Base-by-base conservation (phyloP, 2,329 filamentous ascomycete genomes). In the Malbranchea zuffiana region DNA sequence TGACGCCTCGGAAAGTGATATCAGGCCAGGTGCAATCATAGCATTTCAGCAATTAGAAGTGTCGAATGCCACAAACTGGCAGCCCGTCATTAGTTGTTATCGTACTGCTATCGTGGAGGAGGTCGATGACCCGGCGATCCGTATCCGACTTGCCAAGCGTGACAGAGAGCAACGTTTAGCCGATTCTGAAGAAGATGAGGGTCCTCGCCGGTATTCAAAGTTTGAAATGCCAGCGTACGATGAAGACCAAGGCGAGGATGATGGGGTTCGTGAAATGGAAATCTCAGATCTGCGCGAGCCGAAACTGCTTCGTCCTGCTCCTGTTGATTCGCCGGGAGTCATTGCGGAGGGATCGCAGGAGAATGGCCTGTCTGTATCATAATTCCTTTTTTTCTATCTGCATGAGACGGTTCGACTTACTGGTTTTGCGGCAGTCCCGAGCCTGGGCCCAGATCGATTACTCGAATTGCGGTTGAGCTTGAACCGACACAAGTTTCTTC, bases 181-280 rank as follows among this genome's bases (percentile, higher is more conserved):
- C 44, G 78, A 72, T 49, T 77, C 76, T 45, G 77, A 88, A 47
- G 68, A 75, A 7, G 60, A 71, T 25, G 78, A 80, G 0, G 85
- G 84, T 0, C 67, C 80, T 43, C 71, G 84, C 6, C 59, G 84
- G 6, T 93, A 88, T 48, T 76, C 72, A 44, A 82, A 78, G 40
- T 90, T 92, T 46, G 84, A 92, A 49, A 76, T 77, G 47, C 79
- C 80, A 0, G 70, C 76, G 5, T 73, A 75, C 7, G 75, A 74
- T 8, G 72, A 72, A 1, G 67, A 69, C 10, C 65, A 65, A 6
- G 60, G 57, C 2, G 61, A 66, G 34, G 71, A 80, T 39, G 69
- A 78, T 42, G 80, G 80, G 1, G 64, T 71, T 32, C 69, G 77
- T n/a, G 66, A 66, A 5, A 41, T 86, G 19, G 49, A 56, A 0